Base-by-base conservation (phyloP, 441 rosid genomes). In the Theobroma grandiflorum region DNA sequence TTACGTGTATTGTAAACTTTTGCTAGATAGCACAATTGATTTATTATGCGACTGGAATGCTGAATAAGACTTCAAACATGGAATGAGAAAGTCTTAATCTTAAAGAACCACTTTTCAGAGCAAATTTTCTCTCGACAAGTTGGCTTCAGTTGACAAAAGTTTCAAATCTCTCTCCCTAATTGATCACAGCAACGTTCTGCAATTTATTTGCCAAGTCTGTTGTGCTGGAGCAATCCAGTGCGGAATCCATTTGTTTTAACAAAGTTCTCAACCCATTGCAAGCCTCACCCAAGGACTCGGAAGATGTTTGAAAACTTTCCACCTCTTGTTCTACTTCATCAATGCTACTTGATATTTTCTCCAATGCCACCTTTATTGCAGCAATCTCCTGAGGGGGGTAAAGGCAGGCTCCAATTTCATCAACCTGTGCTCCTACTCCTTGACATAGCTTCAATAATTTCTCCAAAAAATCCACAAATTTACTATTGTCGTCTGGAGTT, bases 331-430 rank as follows among this genome's bases (percentile, higher is more conserved):
- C 87, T n/a, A 89, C 52, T 80, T 85, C 88, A 53, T 63, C 63
- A 3, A 85, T 75, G 37, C 80, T 76, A 33, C 77, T 81, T 0
- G 82, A 82, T 49, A 97, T 82, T 74, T 87, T 82, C 81, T 80
- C 86, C 71, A 84, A 81, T 10, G 90, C 84, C 10, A 78, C 85
- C 72, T 47, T 83, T 83, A 94, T 91, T 9, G 87, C 88, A 15
- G 81, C 69, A 38, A 87, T 7, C 86, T 97, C 99, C 79, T 95
- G 98, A 0, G 98, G 98, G 0, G 99, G 98, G 81, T 97, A 95
- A 77, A 97, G 93, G 58, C 90, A 91, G 69, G 98, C 98, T 63
- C 98, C 98, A 3, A 95, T 85, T 80, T 96, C 99, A 18, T 96
- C 96, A 1, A 95, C 89, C 80, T 92, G 94, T 53, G 76, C 83